phyloP scores from a whole-genome alignment of 208 protist genomes.

The Acanthamoeba healyi region DNA sequence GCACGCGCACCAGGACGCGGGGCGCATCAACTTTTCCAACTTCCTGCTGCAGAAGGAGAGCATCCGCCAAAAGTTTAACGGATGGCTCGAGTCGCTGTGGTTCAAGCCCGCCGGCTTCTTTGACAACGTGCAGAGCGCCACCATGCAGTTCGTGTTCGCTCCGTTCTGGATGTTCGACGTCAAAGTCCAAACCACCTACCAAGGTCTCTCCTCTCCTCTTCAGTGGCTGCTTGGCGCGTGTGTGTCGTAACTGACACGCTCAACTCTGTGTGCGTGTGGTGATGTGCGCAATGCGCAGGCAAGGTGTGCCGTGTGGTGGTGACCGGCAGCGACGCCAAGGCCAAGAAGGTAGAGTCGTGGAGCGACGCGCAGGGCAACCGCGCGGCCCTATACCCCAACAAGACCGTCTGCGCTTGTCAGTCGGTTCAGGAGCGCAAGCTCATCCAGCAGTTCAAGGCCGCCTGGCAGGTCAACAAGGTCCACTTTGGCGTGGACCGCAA shows the following conservation, averaged over 20 bases:
- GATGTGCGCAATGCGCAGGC: no score
- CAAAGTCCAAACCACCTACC: conserved; percentile 42
- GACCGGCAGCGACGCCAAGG: conserved; percentile 18
- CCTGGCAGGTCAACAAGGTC: conserved; percentile 28
- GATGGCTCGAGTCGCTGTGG: conserved; percentile 49
- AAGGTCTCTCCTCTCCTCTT: no score
- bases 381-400: not conserved
- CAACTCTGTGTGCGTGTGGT: no score
- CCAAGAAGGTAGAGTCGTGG: conserved; percentile 69
- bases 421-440: conserved; percentile 23
- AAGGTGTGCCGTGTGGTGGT: conserved; percentile 36
- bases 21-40: conserved; percentile 47
- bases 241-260: no score
- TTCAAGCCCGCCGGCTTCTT: conserved; percentile 61
- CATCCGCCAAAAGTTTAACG: conserved; percentile 18
- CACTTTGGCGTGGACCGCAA: not conserved
- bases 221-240: no score
- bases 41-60: conserved; percentile 38
- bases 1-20: not conserved
- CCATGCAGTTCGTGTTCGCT: conserved; percentile 36
- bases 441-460: conserved; percentile 24
- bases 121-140: conserved; percentile 40
- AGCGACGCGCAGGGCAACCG: not conserved
- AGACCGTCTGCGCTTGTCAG: conserved; percentile 22
- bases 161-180: conserved; percentile 72